phyloP scores from a whole-genome alignment of 2,329 filamentous ascomycete species.

The Diatrype stigma region DNA sequence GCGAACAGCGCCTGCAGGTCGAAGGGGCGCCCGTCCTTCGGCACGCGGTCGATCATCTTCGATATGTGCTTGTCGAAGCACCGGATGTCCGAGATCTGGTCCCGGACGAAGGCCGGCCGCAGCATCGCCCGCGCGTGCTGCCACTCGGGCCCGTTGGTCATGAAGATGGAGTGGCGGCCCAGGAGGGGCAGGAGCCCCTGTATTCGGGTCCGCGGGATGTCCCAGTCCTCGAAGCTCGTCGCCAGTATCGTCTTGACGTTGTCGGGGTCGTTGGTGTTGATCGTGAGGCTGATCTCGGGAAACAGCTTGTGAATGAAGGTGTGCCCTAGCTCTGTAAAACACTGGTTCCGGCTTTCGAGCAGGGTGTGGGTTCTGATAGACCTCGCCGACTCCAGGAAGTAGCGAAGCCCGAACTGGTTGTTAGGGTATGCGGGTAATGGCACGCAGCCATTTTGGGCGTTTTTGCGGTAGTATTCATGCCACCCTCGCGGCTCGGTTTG shows the following conservation, averaged over 20 bases:
- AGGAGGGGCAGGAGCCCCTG: constrained; percentile 38
- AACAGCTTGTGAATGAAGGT: constrained; percentile 21
- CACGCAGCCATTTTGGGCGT: constrained; percentile 13
- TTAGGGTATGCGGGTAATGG: constrained; percentile 15
- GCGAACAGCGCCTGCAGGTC: constrained; percentile 64
- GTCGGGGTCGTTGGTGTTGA: constrained; percentile 23
- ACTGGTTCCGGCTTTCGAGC: constrained; percentile 9
- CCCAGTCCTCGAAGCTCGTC: constrained; percentile 46
- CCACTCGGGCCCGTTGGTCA: constrained; percentile 50
- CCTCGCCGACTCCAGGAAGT: constrained; percentile 15
- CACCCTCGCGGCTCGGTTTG: constrained; percentile 12
- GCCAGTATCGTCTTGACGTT: constrained; percentile 55
- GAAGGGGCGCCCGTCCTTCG: constrained; percentile 48
- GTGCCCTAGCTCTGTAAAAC: constrained; percentile 12
- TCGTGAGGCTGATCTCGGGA: constrained; percentile 9
- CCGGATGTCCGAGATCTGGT: constrained; percentile 61
- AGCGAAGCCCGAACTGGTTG: constrained; percentile 21
- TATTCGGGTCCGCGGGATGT: constrained; percentile 34
- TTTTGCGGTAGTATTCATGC: constrained; percentile 14
- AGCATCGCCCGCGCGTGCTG: constrained; percentile 48
- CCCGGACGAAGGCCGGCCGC: constrained; percentile 48
- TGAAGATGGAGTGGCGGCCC: constrained; percentile 50
- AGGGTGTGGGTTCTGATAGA: constrained; percentile 13
- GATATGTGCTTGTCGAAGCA: constrained; percentile 67
- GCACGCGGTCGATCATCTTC: constrained; percentile 55